A percentile compares a stretch with the other conserved stretches of the same genome.
These are phyloP conservation scores for Ustilago hordei DNA, from an alignment of 1,284 basidiomycete species.

Conservation along the genomic window DNA sequence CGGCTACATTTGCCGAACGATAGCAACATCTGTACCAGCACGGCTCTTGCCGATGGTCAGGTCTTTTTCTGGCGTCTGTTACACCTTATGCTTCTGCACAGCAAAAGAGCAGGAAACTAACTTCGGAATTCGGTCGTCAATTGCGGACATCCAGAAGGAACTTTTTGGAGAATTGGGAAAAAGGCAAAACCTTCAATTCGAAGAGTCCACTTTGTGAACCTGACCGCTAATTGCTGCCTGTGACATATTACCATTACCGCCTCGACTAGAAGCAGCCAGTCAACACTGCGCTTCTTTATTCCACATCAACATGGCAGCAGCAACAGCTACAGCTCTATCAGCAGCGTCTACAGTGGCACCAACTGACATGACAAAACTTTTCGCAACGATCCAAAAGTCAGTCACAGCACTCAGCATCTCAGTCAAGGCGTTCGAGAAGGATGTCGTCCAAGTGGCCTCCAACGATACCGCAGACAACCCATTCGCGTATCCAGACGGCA, in stretches of 20 bases:
- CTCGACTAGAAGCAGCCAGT: background rate
- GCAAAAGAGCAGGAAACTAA: background rate
- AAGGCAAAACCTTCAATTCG: background rate
- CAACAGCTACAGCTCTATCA: background rate
- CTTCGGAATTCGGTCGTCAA: constrained; percentile 1
- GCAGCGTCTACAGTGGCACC: constrained; percentile 14
- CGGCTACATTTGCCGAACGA: background rate
- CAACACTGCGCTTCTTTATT: too few species aligned
- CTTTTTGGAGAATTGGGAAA: constrained; percentile 6
- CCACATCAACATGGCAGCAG: constrained; percentile 19
- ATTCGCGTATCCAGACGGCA: constrained; percentile 74
- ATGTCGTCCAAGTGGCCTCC: constrained; percentile 21
- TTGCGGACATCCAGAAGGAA: background rate
- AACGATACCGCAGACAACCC: constrained; percentile 20
- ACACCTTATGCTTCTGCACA: background rate
- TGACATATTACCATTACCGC: background rate
- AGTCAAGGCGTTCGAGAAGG: constrained; percentile 35
- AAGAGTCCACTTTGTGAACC: background rate
- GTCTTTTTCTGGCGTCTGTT: background rate
- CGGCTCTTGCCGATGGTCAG: background rate
- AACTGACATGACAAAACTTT: constrained; percentile 26
- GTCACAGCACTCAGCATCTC: constrained; percentile 37
- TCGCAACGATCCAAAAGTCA: constrained; percentile 31
- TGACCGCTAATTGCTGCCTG: background rate
- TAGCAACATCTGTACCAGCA: background rate